Base-by-base conservation (phyloP, 106 monocot genomes). In the Allium fistulosum region DNA sequence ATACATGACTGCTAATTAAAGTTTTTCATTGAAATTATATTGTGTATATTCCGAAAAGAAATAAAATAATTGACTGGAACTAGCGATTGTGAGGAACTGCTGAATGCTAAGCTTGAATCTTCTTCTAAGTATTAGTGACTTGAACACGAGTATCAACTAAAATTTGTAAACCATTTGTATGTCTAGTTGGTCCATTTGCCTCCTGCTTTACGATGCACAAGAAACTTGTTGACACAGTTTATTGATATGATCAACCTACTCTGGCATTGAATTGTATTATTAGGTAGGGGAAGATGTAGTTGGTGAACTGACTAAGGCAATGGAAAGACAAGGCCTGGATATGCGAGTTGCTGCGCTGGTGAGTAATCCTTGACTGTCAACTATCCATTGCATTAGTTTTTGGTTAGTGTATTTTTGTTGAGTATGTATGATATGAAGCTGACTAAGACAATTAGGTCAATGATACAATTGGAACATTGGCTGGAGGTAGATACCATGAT, bases 321-420 rank as follows among this genome's bases (percentile, higher is more conserved):
- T 88, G 49, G 82, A 88, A 59, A 81, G 88, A 69, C 84, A 88
- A 61, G 76, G 81, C 69, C 76, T 84, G 68, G 84, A 88, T 69
- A 84, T 88, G 84, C 68, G 61, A 48, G 88, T 84, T 7, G 48
- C 84, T 17, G 88, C 88, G 48, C 63, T 88, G 28, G 88, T 88
- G 51, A 78, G 70, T 76, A 1, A 37, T 37, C 37, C 37, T 37
- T 37, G 37, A 18, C 51, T 22, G 59, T 49, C 11, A 46, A 18
- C 2, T 45, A 14, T 59, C 50, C 56, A 8, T 49, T 15, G 53
- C 12, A 67, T 51, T 16, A 45, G 68, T 18, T 45, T 26, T 22
- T 16, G 66, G 9, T 1, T 51, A 51, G 49, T n/a, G 15, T 46
- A 69, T 45, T 67, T 69, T 13, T 57, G 56, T 8, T 15, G 7